Conservation (phyloP, 352 stramenopile species). For the Globisporangium acanthophoron region DNA sequence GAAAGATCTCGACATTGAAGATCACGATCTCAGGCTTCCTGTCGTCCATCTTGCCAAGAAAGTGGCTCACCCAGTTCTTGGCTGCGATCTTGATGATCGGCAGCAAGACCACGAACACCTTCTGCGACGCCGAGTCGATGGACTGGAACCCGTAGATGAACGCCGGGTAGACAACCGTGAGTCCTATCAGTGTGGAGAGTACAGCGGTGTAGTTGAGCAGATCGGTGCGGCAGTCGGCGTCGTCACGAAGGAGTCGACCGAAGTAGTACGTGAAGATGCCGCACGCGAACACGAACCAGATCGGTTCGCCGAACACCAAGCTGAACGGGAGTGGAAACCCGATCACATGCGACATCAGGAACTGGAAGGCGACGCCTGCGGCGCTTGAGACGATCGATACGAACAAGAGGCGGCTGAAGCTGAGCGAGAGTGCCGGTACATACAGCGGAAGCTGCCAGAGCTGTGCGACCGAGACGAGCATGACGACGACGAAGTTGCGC, state of each 20-base stretch:
- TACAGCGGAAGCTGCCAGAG: constrained; percentile 21
- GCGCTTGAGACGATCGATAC: constrained; percentile 16
- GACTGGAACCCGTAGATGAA: constrained; percentile 33
- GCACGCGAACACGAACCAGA: constrained; percentile 17
- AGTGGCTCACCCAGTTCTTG: constrained; percentile 30
- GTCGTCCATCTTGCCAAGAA: constrained; percentile 15
- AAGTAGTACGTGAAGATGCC: constrained; percentile 21
- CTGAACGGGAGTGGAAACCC: constrained; percentile 42
- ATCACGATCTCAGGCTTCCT: constrained; percentile 19
- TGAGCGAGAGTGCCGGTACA: constrained; percentile 6
- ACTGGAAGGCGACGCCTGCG: constrained; percentile 15
- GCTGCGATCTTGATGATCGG: constrained; percentile 32
- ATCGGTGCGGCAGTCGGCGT: constrained; percentile 11
- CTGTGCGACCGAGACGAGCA: constrained; percentile 23
- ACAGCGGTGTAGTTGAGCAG: constrained; percentile 22
- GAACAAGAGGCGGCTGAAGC: constrained; percentile 11
- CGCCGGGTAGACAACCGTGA: constrained; percentile 37
- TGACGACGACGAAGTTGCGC: constrained; percentile 21
- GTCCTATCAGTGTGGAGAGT: constrained; percentile 23
- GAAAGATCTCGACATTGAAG: constrained; percentile 24
- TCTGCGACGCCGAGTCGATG: constrained; percentile 17
- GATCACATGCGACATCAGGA: constrained; percentile 17
- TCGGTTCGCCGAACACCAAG: constrained; percentile 15
- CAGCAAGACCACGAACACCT: constrained; percentile 26
- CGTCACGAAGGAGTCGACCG: constrained; percentile 13